Percentiles rank a stretch among this genome's conserved stretches.
These are phyloP conservation scores for Barnettozyma hawaiiensis DNA, from an alignment of 1,139 yeast genomes.

Conservation along the genomic window DNA sequence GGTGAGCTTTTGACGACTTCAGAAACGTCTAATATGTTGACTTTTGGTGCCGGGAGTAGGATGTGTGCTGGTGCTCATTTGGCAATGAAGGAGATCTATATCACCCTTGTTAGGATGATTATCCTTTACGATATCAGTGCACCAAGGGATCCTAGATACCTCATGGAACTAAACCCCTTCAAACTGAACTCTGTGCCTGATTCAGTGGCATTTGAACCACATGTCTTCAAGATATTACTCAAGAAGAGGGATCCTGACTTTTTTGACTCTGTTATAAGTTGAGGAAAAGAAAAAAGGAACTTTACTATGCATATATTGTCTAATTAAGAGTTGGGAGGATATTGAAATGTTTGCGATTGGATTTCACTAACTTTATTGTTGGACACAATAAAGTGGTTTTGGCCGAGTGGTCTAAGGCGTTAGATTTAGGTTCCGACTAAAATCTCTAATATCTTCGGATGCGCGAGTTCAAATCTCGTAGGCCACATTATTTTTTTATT, in stretches of 20 bases:
- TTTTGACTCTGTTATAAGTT: constrained; percentile 7
- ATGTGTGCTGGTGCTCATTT: constrained; percentile 64
- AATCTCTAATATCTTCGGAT: constrained; percentile 27
- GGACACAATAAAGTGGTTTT: constrained; percentile 13
- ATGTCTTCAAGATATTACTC: constrained; percentile 35
- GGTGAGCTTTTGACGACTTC: constrained; percentile 20
- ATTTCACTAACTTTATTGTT: too few species aligned
- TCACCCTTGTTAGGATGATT: constrained; percentile 37
- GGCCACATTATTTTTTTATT: constrained; percentile 22
- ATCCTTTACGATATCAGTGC: constrained; percentile 36
- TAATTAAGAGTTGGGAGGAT: too few species aligned
- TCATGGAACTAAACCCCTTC: constrained; percentile 47
- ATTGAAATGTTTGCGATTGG: too few species aligned
- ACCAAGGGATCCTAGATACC: constrained; percentile 30
- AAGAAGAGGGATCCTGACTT: constrained; percentile 24
- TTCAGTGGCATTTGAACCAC: constrained; percentile 59
- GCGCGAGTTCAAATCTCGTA: constrained; percentile 30
- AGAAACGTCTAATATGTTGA: constrained; percentile 39
- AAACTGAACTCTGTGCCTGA: constrained; percentile 42
- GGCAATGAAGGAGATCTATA: constrained; percentile 58
- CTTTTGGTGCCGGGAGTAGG: constrained; percentile 68
- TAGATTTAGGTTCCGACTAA: constrained; percentile 29
- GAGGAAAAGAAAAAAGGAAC: too few species aligned
- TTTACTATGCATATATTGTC: too few species aligned
- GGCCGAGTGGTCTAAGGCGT: constrained; percentile 38